These are phyloP conservation scores for Zizania palustris DNA, from an alignment of 202 grass and related monocot genomes.

Conservation along the genomic window DNA sequence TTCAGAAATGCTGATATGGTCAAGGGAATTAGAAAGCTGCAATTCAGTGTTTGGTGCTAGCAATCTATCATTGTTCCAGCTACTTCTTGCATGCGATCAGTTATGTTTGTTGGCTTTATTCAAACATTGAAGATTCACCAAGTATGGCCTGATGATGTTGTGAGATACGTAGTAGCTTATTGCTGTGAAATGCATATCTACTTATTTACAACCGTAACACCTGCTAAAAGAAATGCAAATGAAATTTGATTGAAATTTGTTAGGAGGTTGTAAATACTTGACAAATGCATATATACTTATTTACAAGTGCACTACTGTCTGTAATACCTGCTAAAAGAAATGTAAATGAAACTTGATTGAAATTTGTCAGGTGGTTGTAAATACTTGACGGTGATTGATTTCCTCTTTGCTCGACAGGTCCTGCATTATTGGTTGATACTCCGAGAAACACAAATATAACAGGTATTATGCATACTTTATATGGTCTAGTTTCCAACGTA, in stretches of 20 bases:
- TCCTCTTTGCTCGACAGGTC: slow-evolving; percentile 58
- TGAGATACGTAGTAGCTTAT: slow-evolving; percentile 11
- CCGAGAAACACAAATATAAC: slow-evolving; percentile 91
- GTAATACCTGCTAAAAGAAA: slow-evolving; percentile 1
- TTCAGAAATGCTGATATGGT: background rate
- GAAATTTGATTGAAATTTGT: background rate
- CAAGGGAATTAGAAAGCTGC: background rate
- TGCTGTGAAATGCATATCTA: background rate
- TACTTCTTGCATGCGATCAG: background rate
- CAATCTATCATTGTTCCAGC: background rate
- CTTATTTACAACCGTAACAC: background rate
- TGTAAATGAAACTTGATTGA: background rate
- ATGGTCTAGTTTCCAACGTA: too few species aligned
- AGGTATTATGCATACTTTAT: slow-evolving; percentile 50
- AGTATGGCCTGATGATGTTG: background rate
- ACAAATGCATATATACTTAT: background rate
- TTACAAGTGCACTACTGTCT: background rate
- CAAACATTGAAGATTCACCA: background rate
- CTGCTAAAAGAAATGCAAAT: slow-evolving; percentile 10
- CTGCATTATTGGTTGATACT: slow-evolving; percentile 87
- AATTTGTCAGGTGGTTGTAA: background rate
- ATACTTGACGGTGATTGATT: slow-evolving; percentile 17
- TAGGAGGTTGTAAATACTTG: background rate
- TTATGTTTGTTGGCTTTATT: background rate
- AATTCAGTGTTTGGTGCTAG: background rate